Evolutionary conservation across 2,329 filamentous ascomycete genomes (phyloP), one percentile per base, ranked within the genome.

Genomic region (Tothia fuscella): DNA sequence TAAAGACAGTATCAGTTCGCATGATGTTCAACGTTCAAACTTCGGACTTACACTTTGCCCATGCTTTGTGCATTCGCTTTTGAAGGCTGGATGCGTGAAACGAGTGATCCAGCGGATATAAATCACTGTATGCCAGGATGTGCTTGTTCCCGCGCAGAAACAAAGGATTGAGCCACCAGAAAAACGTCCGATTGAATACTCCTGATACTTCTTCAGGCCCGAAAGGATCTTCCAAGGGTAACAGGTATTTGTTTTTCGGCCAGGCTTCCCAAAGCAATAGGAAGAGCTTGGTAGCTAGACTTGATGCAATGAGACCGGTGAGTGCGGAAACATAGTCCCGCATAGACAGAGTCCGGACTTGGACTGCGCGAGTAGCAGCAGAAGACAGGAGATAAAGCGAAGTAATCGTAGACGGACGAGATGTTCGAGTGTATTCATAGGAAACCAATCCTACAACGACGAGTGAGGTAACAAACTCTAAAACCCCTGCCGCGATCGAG

Each of bases 81-180:
- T 20, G 38, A 6, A 41, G 26, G n/a, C 5, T 9, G 29, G 12
- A 5, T 14, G 38, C 16, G 28, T 41, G n/a, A 20, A 41, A 16
- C 5, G 21, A 16, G 12, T 39, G 20, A 17, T 41, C 51, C 10
- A 55, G 33, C 24, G 41, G 25, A 35, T 46, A 47, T n/a, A 55
- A 44, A 29, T 56, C 50, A 10, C 51, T 46, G 5, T 48, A 32
- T 2, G 39, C 37, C 17, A 58, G 43, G 10, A 50, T 46, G 17
- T 42, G 44, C 13, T 46, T 51, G 14, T 51, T 57, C 2, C 58
- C 57, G 6, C 43, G 44, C 46, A 52, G 46, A 31, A 61, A 49
- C 4, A 59, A 37, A 6, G 41, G 46, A 44, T 60, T 61, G n/a
- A 63, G 40, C 60, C 60, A 63, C 56, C 55, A 61, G 35, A 60